Evolutionary conservation across 2,329 filamentous ascomycete species (phyloP).

Genomic region (Fusarium armeniacum): DNA sequence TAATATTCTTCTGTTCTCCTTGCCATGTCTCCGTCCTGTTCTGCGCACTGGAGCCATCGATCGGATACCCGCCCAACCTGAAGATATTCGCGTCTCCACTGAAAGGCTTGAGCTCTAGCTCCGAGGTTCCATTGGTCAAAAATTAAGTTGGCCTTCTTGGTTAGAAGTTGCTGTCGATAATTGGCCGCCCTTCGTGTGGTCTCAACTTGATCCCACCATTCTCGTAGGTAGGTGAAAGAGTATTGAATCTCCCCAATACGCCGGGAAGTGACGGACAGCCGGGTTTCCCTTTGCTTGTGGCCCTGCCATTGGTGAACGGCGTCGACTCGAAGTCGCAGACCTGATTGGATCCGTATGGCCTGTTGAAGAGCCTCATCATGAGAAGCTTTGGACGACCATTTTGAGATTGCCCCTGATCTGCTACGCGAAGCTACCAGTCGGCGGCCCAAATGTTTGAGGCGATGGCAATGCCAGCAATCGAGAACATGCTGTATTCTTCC

Average conservation of each 20-base stretch:
- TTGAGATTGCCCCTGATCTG: slow-evolving; percentile 38
- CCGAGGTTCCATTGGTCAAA: slow-evolving; percentile 54
- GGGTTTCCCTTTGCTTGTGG: slow-evolving; percentile 22
- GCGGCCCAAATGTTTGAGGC: slow-evolving; percentile 42
- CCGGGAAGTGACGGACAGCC: slow-evolving; percentile 22
- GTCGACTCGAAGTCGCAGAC: slow-evolving; percentile 27
- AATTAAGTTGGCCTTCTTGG: slow-evolving; percentile 38
- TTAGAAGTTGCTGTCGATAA: slow-evolving; percentile 42
- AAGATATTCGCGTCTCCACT: slow-evolving; percentile 54
- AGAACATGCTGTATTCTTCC: slow-evolving; percentile 43
- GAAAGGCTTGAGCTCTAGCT: slow-evolving; percentile 54
- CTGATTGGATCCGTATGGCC: slow-evolving; percentile 39
- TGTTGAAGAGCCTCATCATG: slow-evolving; percentile 27
- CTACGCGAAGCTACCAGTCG: slow-evolving; percentile 36
- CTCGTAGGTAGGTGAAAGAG: slow-evolving; percentile 46
- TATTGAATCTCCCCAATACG: slow-evolving; percentile 43
- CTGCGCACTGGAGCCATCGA: slow-evolving; percentile 49
- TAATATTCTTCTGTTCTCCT: slow-evolving; percentile 39
- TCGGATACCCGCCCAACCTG: slow-evolving; percentile 49
- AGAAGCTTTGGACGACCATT: slow-evolving; percentile 45
- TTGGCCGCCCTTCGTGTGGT: slow-evolving; percentile 44
- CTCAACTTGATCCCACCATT: slow-evolving; percentile 54
- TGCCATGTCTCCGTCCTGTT: slow-evolving; percentile 40
- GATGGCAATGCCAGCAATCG: slow-evolving; percentile 51
- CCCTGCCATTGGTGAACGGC: slow-evolving; percentile 46